Conservation (phyloP, 306 rosid species). For the Pyrus betulifolia region DNA sequence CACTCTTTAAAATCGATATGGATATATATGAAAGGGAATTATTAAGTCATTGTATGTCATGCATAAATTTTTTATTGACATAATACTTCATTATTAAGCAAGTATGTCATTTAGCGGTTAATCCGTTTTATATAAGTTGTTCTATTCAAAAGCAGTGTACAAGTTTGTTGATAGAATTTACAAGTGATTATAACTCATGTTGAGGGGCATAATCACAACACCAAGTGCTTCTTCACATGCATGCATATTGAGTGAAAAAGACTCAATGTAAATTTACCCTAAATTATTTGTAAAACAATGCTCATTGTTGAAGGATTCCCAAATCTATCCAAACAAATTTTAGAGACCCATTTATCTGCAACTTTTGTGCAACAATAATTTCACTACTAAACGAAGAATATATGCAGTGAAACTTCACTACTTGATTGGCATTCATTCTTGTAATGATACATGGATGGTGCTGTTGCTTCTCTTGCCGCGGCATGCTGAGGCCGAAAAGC, state of each 20-base stretch:
- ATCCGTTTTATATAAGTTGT: no score
- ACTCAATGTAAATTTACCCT: not conserved
- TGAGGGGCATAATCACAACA: constrained; percentile 31
- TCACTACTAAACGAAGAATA: not conserved
- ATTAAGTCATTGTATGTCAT: no score
- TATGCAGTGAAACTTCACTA: not conserved
- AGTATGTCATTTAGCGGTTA: accelerated
- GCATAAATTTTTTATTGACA: no score
- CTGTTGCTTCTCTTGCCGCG: constrained; percentile 23
- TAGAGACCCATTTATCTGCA: not conserved
- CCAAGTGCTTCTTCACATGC: constrained; percentile 40
- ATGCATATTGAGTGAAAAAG: constrained; percentile 17
- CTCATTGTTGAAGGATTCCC: constrained; percentile 1
- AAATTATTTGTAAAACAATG: constrained; percentile 21
- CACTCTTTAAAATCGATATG: no score
- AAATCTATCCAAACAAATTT: not conserved
- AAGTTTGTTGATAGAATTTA: not conserved
- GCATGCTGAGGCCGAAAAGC: constrained; percentile 14
- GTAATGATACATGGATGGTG: constrained; percentile 1
- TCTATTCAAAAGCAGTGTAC: not conserved
- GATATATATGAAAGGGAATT: no score
- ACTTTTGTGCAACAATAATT: constrained; percentile 16
- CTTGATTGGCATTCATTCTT: not conserved
- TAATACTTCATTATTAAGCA: no score
- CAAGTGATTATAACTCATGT: constrained; percentile 13